These are phyloP conservation scores for Colletotrichum shisoi DNA, from an alignment of 2,329 filamentous ascomycete species.

Conservation along the genomic window DNA sequence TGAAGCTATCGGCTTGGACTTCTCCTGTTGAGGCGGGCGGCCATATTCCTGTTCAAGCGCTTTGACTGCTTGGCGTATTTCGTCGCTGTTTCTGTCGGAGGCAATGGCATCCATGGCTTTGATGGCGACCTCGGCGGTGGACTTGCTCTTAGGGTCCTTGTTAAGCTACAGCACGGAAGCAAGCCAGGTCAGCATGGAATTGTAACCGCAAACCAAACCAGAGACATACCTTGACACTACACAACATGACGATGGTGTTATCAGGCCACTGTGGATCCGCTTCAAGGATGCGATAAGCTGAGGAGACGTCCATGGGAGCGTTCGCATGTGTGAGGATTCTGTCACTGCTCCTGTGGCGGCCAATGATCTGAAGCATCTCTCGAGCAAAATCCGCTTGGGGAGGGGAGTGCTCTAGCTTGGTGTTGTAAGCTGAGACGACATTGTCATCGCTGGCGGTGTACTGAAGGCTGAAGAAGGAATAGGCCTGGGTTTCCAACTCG, in stretches of 20 bases:
- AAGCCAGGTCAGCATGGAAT: neutral
- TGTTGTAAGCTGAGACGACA: constrained; percentile 40
- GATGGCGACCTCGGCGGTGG: constrained; percentile 9
- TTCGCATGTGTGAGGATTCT: constrained; percentile 23
- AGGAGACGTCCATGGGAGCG: constrained; percentile 28
- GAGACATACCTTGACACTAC: constrained; percentile 30
- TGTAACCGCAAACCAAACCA: neutral
- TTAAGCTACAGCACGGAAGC: constrained; percentile 17
- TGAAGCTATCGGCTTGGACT: neutral
- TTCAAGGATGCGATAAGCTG: constrained; percentile 34
- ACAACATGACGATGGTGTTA: constrained; percentile 28
- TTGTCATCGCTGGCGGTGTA: constrained; percentile 39
- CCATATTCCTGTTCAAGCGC: constrained; percentile 6
- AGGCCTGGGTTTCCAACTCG: constrained; percentile 35
- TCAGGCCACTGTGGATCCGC: constrained; percentile 26
- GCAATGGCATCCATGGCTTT: constrained; percentile 35
- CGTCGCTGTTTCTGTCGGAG: constrained; percentile 23
- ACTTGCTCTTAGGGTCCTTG: constrained; percentile 25
- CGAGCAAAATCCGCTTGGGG: constrained; percentile 40
- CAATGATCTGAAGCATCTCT: constrained; percentile 41
- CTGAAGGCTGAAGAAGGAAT: constrained; percentile 35
- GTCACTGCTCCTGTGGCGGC: constrained; percentile 36
- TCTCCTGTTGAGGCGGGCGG: constrained; percentile 2
- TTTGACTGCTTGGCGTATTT: constrained; percentile 10
- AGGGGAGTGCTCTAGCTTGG: constrained; percentile 40